A percentile compares a stretch with the other conserved stretches of the same genome.
Conservation (phyloP, 441 rosid species). For the Erodium moschatum region DNA sequence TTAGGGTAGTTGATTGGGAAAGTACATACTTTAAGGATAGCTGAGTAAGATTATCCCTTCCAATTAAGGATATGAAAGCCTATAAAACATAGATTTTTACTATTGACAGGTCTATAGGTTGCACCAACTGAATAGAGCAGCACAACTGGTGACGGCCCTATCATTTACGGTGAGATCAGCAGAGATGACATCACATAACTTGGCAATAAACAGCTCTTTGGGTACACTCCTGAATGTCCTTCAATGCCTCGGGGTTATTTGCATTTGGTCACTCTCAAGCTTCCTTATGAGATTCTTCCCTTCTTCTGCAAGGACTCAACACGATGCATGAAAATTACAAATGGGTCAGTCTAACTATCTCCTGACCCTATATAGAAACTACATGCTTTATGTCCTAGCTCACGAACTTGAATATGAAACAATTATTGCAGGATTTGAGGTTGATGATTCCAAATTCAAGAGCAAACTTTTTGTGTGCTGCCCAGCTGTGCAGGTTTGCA, state of each 20-base stretch:
- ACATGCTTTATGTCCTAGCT: constrained; percentile 13
- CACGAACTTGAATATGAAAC: constrained; percentile 16
- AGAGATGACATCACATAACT: constrained; percentile 68
- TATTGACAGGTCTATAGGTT: constrained; percentile 75
- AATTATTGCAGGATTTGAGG: constrained; percentile 19
- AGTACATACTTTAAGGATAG: no score
- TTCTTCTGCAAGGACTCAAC: constrained; percentile 28
- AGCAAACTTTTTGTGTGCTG: constrained; percentile 6
- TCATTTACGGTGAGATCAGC: constrained; percentile 82
- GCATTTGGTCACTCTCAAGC: constrained; percentile 95
- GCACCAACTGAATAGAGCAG: constrained; percentile 94
- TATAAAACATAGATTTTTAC: constrained; percentile 10
- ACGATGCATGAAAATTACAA: constrained; percentile 23
- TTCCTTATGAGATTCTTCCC: constrained; percentile 72
- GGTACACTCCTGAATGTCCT: constrained; percentile 77
- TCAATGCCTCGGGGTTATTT: constrained; percentile 77
- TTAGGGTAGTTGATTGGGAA: no score
- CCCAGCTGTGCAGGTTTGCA: constrained; percentile 13
- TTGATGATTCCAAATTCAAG: constrained; percentile 14
- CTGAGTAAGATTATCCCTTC: no score
- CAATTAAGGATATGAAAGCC: not conserved
- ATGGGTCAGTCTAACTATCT: constrained; percentile 15
- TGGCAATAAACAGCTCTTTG: constrained; percentile 80
- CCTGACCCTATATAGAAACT: constrained; percentile 10
- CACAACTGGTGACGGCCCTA: constrained; percentile 85